Conservation (phyloP, 169 alveolate species). For the Eimeria praecox region DNA sequence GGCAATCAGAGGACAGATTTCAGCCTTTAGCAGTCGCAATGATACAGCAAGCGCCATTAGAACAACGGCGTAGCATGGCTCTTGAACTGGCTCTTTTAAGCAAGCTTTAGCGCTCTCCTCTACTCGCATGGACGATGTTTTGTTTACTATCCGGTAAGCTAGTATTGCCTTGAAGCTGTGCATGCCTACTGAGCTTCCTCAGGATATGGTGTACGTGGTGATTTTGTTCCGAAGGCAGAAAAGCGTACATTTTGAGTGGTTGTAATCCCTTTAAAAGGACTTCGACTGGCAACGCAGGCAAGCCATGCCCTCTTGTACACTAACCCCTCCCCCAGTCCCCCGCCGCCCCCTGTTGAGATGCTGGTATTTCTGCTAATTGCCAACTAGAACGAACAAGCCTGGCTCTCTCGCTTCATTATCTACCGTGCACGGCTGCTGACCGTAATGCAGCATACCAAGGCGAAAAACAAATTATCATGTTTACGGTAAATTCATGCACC, state of each 20-base stretch:
- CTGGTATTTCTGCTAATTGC: no score
- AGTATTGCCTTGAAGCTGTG: background rate
- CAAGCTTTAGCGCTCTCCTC: background rate
- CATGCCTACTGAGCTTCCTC: background rate
- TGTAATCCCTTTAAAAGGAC: background rate
- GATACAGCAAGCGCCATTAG: background rate
- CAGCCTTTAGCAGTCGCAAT: background rate
- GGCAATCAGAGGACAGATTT: background rate
- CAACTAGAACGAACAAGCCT: background rate
- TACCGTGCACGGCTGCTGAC: background rate
- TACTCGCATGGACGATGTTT: background rate
- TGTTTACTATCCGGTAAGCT: background rate
- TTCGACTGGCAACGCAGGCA: no score
- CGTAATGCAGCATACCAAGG: background rate
- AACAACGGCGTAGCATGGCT: background rate
- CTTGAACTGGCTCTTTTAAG: background rate
- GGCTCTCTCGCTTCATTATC: background rate
- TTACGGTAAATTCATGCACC: no score
- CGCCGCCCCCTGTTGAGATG: no score
- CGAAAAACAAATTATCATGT: no score
- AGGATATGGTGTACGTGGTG: background rate
- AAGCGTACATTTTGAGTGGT: background rate
- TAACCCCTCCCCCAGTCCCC: background rate
- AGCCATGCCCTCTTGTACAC: no score
- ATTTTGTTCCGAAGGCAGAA: background rate